Base-by-base conservation (phyloP, 306 rosid genomes). In the Purshia tridentata region DNA sequence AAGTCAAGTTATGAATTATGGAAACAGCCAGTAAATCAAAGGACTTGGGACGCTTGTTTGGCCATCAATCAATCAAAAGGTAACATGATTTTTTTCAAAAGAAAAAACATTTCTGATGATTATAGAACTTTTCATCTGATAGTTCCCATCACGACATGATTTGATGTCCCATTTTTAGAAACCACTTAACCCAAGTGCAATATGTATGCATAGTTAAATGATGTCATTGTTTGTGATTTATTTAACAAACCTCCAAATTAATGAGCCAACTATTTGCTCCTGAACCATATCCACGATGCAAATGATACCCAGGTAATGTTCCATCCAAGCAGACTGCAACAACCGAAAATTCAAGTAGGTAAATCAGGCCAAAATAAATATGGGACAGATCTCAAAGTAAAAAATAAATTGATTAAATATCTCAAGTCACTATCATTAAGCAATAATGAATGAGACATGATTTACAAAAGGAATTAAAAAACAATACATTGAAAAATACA, bases 291-390 rank as follows among this genome's bases (percentile, higher is more conserved):
- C 99, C 99, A 19, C 85, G 85, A 79, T 94, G 89, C 78, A 82
- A 74, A 81, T 94, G 98, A 80, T 90, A 94, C 41, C 91, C 99
- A 0, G 98, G 99, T 83, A 91, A 81, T 23, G 98, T 86, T 76
- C 99, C 99, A 84, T 94, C 99, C 89, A 86, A 80, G 84, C 99
- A 94, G 9, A 94, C 98, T 94, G 87, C 69, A 63, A 84, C 45
- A 56, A 54, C 11, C 52, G 54, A 57, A 61, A 12, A 5, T 47
- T 39, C 41, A 3, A n/a, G 44, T 19, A 53, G 20, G 29, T 29
- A 12, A 46, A 76, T 35, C 60, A 70, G 46, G 61, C 75, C 72
- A 74, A 77, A 62, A 58, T 3, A 64, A 71, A 29, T 8, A 46
- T 74, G 15, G 70, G 69, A 51, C 50, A 75, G 74, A 55, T 22